These are phyloP conservation scores for Calonectria naviculata DNA, from an alignment of 2,329 filamentous ascomycete genomes.

Conservation along the genomic window DNA sequence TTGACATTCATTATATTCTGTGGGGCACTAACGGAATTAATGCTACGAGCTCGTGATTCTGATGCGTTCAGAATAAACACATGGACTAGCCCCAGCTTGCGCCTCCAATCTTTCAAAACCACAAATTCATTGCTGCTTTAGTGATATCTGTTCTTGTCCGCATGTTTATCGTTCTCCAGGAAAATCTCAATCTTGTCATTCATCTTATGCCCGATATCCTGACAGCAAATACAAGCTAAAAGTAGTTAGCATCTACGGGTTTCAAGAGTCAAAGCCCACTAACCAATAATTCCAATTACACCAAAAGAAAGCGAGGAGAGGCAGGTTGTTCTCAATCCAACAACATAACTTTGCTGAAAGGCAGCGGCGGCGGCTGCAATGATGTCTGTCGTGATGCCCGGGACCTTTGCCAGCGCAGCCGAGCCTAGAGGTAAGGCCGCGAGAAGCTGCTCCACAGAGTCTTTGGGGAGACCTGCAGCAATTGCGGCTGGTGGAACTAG, in stretches of 20 bases:
- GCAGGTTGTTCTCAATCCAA: slow-evolving; percentile 42
- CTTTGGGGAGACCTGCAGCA: slow-evolving; percentile 46
- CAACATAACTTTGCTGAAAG: slow-evolving; percentile 45
- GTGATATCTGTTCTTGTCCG: slow-evolving; percentile 44
- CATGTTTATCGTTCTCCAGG: slow-evolving; percentile 47
- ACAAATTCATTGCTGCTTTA: not conserved
- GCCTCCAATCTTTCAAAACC: not conserved
- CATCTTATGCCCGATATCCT: slow-evolving; percentile 49
- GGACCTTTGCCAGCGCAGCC: slow-evolving; percentile 36
- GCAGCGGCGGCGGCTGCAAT: slow-evolving; percentile 41
- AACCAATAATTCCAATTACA: slow-evolving; percentile 43
- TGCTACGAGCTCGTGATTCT: not conserved
- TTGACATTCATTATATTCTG: not conserved
- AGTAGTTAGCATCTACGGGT: not conserved
- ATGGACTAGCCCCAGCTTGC: not conserved
- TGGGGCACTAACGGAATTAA: not conserved
- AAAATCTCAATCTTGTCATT: slow-evolving; percentile 51
- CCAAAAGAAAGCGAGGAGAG: slow-evolving; percentile 44
- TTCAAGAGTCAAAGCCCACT: not conserved
- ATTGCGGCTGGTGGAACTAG: slow-evolving; percentile 49
- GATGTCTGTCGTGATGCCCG: slow-evolving; percentile 40
- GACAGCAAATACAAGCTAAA: slow-evolving; percentile 34
- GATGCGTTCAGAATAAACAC: not conserved
- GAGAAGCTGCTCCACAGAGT: slow-evolving; percentile 44
- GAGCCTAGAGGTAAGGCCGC: slow-evolving; percentile 40